Base-by-base conservation (phyloP, 441 rosid species). In the Euphorbia celastroides region DNA sequence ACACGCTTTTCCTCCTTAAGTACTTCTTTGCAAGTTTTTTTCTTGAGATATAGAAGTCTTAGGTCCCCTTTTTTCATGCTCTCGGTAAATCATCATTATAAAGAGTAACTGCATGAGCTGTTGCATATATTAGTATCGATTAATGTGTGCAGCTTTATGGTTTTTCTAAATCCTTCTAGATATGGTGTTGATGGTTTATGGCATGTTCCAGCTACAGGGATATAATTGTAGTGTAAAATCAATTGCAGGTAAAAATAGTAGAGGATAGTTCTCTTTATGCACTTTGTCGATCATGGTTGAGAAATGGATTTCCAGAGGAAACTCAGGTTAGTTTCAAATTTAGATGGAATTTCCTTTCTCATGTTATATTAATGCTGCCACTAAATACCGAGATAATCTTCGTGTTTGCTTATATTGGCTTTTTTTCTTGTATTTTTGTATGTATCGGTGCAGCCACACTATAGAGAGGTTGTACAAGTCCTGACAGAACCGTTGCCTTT, bases 261-360 rank as follows among this genome's bases (percentile, higher is more conserved):
- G 89, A 82, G 23, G 90, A 85, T 46, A 83, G 87, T 78, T 83
- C 99, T 72, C 78, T 91, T 41, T 93, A 91, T 74, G 78, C 83
- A 32, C 89, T 93, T 60, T 89, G 96, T 69, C 83, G 97, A 36
- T 90, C 96, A 57, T 93, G 98, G 98, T 70, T 93, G 82, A 86
- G 86, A 81, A 90, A 89, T 78, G 96, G 97, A 67, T 79, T 74
- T 70, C 81, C 81, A 41, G 93, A 93, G 70, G 89, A 86, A 75
- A 70, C 36, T 68, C 88, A 87, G 97, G 98, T 93, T 72, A 27
- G 77, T 62, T 28, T 46, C 60, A 36, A 23, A 30, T 26, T 60
- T 66, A n/a, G 46, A 30, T 57, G 66, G 52, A 31, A 19, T 65
- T 61, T 17, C 32, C 28, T 46, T 27, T 42, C 31, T 34, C 61